Evolutionary conservation across 345 rosid species (phyloP), one percentile per base, ranked within the genome.

Genomic region (Cardamine resedifolia): DNA sequence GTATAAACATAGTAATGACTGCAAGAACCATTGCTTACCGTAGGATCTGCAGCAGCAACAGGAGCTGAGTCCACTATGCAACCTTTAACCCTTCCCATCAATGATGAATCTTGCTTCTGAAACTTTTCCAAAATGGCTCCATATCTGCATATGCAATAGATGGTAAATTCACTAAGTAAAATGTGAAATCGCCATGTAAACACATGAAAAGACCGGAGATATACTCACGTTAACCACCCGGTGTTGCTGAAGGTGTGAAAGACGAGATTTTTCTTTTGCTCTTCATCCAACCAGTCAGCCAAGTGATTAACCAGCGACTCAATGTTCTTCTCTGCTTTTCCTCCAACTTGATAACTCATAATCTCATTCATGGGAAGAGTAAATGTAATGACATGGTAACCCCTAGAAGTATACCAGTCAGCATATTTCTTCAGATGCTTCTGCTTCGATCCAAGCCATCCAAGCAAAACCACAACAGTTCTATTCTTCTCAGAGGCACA

Each of bases 361-460:
- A 92, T 66, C 77, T 96, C 91, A 52, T 83, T 73, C 87, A 96
- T 85, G 2, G 99, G 99, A 65, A 92, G 83, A 44, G 98, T 92
- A 76, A 96, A 96, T 9, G 98, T 92, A 44, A 96, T 92, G 71
- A 71, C 98, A 83, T 96, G 97, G 75, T 84, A 92, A 15, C 99
- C 99, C 80, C 80, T 96, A 0, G 90, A 82, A 49, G 92, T 85
- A 79, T 96, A 96, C 98, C 97, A 92, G 31, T 96, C 99, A 0
- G 99, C 99, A 80, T 96, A 96, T 78, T 83, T 88, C 79, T 83
- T 88, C 28, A 96, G 78, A 84, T 96, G 99, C 53, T 84, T 92
- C 84, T 96, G 99, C 86, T 87, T 96, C 0, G 99, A 89, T 48
- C 99, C 99, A 76, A 96, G 79, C 99, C 99, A 96, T 71, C 99